Conservation (phyloP, 2,329 filamentous ascomycete species). For the Colletotrichum limetticola region DNA sequence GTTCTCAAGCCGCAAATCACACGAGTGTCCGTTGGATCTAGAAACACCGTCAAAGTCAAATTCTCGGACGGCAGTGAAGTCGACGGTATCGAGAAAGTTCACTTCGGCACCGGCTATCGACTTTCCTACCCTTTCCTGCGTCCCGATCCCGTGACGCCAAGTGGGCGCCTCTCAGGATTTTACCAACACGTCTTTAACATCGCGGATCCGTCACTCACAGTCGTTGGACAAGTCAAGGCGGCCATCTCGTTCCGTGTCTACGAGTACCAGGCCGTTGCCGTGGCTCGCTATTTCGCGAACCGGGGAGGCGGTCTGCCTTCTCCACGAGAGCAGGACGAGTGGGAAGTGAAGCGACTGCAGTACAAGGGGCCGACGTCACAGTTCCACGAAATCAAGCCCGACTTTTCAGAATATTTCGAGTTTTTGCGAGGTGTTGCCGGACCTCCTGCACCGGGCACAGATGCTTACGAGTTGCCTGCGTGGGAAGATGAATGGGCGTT, state of each 20-base stretch:
- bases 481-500: constrained; percentile 54
- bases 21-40: constrained; percentile 47
- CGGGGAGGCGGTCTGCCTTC: constrained; percentile 42
- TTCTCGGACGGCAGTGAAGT: constrained; percentile 63
- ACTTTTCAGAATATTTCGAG: constrained; percentile 53
- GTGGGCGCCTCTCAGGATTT: constrained; percentile 43
- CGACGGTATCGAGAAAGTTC: constrained; percentile 62
- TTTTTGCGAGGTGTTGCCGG: constrained; percentile 53
- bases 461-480: constrained; percentile 50
- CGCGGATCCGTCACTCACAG: constrained; percentile 46
- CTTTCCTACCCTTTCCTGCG: constrained; percentile 66
- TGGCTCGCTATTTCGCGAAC: constrained; percentile 48
- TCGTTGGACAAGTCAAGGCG: constrained; percentile 47
- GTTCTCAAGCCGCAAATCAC: constrained; percentile 54
- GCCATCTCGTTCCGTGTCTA: constrained; percentile 50
- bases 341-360: constrained; percentile 44
- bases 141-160: constrained; percentile 39
- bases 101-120: constrained; percentile 70
- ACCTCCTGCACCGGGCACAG: constrained; percentile 48
- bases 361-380: constrained; percentile 43
- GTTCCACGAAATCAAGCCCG: constrained; percentile 44
- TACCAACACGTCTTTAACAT: constrained; percentile 50
- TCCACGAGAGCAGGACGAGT: constrained; percentile 42
- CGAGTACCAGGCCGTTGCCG: constrained; percentile 50
- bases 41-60: constrained; percentile 45